These are phyloP conservation scores for Phylloporus scabripes DNA, from an alignment of 768 basidiomycete species.

Conservation along the genomic window DNA sequence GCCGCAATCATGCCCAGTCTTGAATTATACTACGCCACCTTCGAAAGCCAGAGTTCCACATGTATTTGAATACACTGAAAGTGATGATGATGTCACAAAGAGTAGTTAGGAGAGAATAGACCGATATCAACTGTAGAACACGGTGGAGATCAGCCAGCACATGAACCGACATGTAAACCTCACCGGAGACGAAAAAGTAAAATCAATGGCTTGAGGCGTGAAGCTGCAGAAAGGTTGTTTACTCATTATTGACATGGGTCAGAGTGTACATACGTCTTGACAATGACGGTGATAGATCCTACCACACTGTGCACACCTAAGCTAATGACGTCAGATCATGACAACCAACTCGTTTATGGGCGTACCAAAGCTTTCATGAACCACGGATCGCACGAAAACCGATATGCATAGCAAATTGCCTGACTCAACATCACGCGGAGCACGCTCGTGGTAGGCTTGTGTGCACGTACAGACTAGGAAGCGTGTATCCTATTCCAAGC, in stretches of 20 bases:
- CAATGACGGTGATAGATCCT: too few relatives aligned
- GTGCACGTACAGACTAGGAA: too few relatives aligned
- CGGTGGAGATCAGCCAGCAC: neutral
- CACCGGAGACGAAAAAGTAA: neutral
- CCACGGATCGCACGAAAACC: too few relatives aligned
- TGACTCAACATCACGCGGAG: too few relatives aligned
- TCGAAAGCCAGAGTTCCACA: slow-evolving; percentile 17
- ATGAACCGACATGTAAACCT: neutral
- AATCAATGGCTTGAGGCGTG: slow-evolving; percentile 4
- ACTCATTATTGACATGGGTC: too few relatives aligned
- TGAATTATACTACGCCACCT: slow-evolving; percentile 2
- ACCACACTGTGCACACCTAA: too few relatives aligned
- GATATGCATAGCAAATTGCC: too few relatives aligned
- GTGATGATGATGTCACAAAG: slow-evolving; percentile 6
- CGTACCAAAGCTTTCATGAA: too few relatives aligned
- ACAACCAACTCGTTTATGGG: too few relatives aligned
- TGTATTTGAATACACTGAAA: slow-evolving; percentile 5
- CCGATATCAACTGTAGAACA: slow-evolving; percentile 2
- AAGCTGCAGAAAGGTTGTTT: neutral
- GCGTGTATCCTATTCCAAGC: too few relatives aligned
- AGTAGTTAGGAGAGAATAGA: neutral
- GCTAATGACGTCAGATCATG: too few relatives aligned
- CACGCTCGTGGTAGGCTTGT: too few relatives aligned
- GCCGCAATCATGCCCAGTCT: slow-evolving; percentile 2
- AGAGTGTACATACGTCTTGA: slow-evolving; percentile 4